Percentiles rank a stretch among this genome's conserved stretches.
These are phyloP conservation scores for Takakia lepidozioides DNA, from an alignment of 225 moss, liverwort and hornwort species.

Conservation along the genomic window DNA sequence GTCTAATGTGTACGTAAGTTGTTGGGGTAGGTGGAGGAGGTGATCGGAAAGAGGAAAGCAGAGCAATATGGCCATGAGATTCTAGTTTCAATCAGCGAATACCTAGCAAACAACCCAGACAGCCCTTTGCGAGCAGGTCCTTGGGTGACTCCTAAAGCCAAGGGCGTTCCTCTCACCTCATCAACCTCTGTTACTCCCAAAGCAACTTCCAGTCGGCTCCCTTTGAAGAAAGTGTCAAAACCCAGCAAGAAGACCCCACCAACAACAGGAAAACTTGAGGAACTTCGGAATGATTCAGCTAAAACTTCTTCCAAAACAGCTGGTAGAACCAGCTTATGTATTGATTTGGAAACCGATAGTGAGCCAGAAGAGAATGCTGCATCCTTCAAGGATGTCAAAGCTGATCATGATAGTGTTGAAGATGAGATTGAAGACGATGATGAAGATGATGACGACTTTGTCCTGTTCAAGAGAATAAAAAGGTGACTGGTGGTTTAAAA, in stretches of 20 bases:
- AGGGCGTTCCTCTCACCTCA: conserved; percentile 11
- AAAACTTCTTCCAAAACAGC: conserved; percentile 10
- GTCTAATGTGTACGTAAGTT: too few species aligned
- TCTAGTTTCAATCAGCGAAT: conserved; percentile 43
- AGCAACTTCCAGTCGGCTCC: conserved; percentile 25
- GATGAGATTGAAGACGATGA: conserved; percentile 38
- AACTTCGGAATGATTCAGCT: conserved; percentile 10
- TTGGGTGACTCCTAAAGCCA: conserved; percentile 61
- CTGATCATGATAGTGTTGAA: conserved; percentile 11
- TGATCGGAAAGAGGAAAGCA: conserved; percentile 71
- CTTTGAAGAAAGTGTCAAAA: conserved; percentile 10
- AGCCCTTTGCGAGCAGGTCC: conserved; percentile 36
- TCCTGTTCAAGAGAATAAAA: conserved; percentile 49
- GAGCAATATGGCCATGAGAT: conserved; percentile 70
- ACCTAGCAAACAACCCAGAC: conserved; percentile 47
- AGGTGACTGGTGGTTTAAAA: too few species aligned
- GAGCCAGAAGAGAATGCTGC: conserved; percentile 29
- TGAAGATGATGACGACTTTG: conserved; percentile 53
- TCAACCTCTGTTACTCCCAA: conserved; percentile 11
- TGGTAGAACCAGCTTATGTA: conserved; percentile 49
- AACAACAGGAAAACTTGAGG: conserved; percentile 10
- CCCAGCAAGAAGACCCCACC: conserved; percentile 13
- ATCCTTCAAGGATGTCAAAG: conserved; percentile 9
- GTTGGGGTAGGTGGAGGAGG: conserved; percentile 70
- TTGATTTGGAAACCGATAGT: conserved; percentile 71